Base-by-base conservation (phyloP, 176 grass and related monocot genomes). In the Ensete ventricosum region DNA sequence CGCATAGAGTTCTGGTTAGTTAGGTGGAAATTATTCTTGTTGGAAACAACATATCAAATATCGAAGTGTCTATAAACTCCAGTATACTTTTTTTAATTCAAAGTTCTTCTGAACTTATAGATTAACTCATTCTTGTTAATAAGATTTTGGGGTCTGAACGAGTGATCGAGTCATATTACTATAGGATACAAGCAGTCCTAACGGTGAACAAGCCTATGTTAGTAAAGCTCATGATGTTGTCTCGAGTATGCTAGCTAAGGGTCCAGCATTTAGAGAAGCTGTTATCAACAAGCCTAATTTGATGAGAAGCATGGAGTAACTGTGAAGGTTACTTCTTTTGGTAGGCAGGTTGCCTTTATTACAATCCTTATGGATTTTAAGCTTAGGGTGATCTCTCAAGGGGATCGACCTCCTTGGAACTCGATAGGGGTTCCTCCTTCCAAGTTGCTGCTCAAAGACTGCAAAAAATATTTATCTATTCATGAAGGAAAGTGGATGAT, bases 221-320 rank as follows among this genome's bases (percentile, higher is more conserved):
- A 91, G 53, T 82, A 94, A 91, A 86, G 90, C 90, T 19, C 95
- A 99, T 66, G 90, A 87, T 91, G 95, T 94, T 59, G 80, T 94
- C 76, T 84, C 86, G 65, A 94, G 55, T 79, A 82, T 99, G 69
- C 80, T 99, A 71, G 86, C 91, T 82, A 99, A 82, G 90, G 73
- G 95, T 80, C 91, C 95, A 71, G 84, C 90, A 80, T 79, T 99
- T 21, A 77, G 84, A 67, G 88, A 91, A 87, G 95, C 94, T 85
- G 95, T 90, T 79, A 67, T 99, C 80, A 99, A 85, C 82, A 93
- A 90, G 82, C 90, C 95, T 73, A 99, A 82, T 99, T 99, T 78
- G 86, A 99, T 24, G 95, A 94, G 81, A 99, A 88, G 75, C 88
- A 99, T 85, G 84, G 68, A 10, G 95, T 90, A 71, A 89, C 95